Percentiles rank a stretch among this genome's conserved stretches.
Conservation (phyloP, 495 filamentous ascomycete genomes). For the Cercophora scortea region DNA sequence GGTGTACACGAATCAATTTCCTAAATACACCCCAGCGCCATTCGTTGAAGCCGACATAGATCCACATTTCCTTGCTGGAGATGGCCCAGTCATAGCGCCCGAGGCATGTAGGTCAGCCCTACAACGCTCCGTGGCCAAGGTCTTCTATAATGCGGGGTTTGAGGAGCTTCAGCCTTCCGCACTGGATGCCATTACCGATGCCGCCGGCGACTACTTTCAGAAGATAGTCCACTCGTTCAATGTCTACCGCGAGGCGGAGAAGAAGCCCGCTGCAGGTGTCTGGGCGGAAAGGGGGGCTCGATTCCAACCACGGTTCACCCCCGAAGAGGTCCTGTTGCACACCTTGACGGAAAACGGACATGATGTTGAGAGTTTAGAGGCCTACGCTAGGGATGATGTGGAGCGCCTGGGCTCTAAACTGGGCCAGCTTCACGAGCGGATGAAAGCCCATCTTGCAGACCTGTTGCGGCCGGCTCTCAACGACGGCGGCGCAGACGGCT, state of each 20-base stretch:
- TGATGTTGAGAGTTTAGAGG: constrained; percentile 73
- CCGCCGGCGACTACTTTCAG: constrained; percentile 80
- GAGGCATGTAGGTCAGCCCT: constrained; percentile 73
- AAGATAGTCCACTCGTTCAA: constrained; percentile 74
- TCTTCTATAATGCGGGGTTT: constrained; percentile 95
- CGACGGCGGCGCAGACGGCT: constrained; percentile 75
- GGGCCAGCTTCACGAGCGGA: constrained; percentile 77
- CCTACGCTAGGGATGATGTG: constrained; percentile 88
- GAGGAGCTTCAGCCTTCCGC: constrained; percentile 96
- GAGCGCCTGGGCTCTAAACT: constrained; percentile 84
- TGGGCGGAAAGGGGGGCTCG: constrained; percentile 29
- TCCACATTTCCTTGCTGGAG: constrained; percentile 76
- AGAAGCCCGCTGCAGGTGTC: constrained; percentile 40
- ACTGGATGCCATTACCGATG: constrained; percentile 81
- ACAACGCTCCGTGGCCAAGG: constrained; percentile 83
- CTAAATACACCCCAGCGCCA: constrained; percentile 89
- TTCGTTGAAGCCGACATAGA: constrained; percentile 81
- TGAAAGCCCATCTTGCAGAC: constrained; percentile 83
- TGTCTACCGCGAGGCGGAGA: constrained; percentile 74
- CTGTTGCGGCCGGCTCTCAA: constrained; percentile 78
- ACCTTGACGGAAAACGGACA: constrained; percentile 73
- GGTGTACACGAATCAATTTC: constrained; percentile 98
- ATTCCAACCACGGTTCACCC: constrained; percentile 61
- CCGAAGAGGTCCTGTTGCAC: constrained; percentile 83
- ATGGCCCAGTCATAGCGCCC: constrained; percentile 77